Base-by-base conservation (phyloP, 768 basidiomycete genomes). In the Dioszegia hungarica region DNA sequence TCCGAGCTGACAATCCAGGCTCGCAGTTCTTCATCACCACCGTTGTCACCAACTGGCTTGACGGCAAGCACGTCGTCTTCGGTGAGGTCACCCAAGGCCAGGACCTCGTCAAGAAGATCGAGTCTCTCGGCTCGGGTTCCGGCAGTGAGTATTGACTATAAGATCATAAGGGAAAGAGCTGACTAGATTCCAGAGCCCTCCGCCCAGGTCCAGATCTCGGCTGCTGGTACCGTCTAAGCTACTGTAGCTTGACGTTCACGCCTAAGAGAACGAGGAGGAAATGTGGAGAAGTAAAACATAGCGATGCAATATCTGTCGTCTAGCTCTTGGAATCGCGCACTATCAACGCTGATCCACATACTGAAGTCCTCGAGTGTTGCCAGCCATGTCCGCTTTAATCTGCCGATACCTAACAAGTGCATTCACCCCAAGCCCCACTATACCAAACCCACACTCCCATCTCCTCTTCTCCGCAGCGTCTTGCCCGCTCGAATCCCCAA, bases 51-150 rank as follows among this genome's bases (percentile, higher is more conserved):
- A 68, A 74, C 61, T 67, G 73, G 66, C 57, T 76, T 39, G 57
- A 86, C 83, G 63, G 83, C 78, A 79, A 79, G 72, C 79, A 78
- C 70, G 76, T 76, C 58, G 78, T 79, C 57, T 78, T 78, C 59
- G 73, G 70, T 56, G 62, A 67, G 56, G 67, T 66, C 54, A 61
- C 60, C 63, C 31, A 59, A 25, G 71, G 71, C 44, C 60, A 63
- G 59, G 68, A 73, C 50, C 68, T 73, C 61, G 66, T 73, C 60
- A 69, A 67, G 71, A 70, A 73, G 66, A 70, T 73, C 48, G 71
- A 73, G 59, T 22, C 41, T 37, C 54, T 59, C 51, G 71, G 71
- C 43, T 69, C 70, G 31, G 61, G 67, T 60, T 72, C 70, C 22
- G 70, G 70, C 53, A 70, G 69, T 71, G 56, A 62, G 69, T 68